Percentiles rank a stretch among this genome's conserved stretches.
phyloP scores from a whole-genome alignment of 2,329 filamentous ascomycete genomes.

The Aspergillaceae sp. region DNA sequence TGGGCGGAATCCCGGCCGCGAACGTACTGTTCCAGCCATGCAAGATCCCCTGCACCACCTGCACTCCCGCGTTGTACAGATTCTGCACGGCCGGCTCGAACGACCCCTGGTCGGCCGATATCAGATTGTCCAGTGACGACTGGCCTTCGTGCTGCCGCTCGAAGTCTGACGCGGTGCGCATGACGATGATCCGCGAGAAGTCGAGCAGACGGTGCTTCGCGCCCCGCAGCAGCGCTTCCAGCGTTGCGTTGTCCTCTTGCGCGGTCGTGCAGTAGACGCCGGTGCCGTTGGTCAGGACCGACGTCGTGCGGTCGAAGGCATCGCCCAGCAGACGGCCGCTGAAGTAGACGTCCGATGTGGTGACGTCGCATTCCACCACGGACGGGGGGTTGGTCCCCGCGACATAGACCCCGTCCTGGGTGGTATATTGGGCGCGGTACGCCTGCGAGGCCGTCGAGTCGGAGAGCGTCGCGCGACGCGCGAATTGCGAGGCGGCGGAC shows the following conservation, averaged over 20 bases:
- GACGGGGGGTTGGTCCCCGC: slow-evolving; percentile 42
- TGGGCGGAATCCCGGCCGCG: slow-evolving; percentile 46
- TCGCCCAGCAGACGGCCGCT: slow-evolving; percentile 52
- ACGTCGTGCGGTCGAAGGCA: slow-evolving; percentile 58
- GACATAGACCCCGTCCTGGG: slow-evolving; percentile 25
- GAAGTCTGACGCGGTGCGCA: slow-evolving; percentile 63
- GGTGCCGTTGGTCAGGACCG: slow-evolving; percentile 57
- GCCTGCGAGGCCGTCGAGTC: slow-evolving; percentile 43
- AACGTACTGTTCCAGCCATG: slow-evolving; percentile 53
- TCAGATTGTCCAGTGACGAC: slow-evolving; percentile 51
- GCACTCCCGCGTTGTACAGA: slow-evolving; percentile 56
- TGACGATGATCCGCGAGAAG: slow-evolving; percentile 58
- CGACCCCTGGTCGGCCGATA: slow-evolving; percentile 53
- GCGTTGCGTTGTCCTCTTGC: slow-evolving; percentile 63
- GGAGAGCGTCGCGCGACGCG: slow-evolving; percentile 43
- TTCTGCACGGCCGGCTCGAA: slow-evolving; percentile 57
- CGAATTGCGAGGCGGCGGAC: slow-evolving; percentile 45
- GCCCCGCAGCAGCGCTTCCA: slow-evolving; percentile 56
- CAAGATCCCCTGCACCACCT: slow-evolving; percentile 58
- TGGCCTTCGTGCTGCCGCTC: slow-evolving; percentile 57
- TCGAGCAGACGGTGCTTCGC: slow-evolving; percentile 52
- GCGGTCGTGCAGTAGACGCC: slow-evolving; percentile 62
- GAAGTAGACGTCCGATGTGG: slow-evolving; percentile 66
- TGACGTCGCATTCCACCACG: slow-evolving; percentile 57
- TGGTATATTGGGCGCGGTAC: slow-evolving; percentile 49